phyloP scores from a whole-genome alignment of 768 basidiomycete genomes.

The Lactarius psammicola region DNA sequence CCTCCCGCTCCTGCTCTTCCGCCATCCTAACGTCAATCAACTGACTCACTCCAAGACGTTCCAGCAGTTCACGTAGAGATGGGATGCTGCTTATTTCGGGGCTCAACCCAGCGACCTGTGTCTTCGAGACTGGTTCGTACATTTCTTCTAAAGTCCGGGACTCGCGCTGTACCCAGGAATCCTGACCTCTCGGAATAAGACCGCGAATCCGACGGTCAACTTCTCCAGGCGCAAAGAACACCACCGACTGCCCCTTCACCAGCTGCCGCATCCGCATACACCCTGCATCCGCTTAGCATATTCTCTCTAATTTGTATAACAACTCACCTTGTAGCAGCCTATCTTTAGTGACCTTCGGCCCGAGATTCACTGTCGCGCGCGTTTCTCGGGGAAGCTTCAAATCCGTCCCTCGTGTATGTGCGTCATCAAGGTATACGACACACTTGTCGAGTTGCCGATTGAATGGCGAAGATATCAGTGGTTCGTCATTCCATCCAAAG shows the following conservation, averaged over 20 bases:
- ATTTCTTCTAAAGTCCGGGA: conserved; percentile 5
- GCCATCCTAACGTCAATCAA: neutral
- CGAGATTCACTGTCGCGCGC: too few species aligned
- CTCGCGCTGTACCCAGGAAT: conserved; percentile 1
- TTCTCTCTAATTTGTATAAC: neutral
- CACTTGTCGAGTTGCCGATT: too few species aligned
- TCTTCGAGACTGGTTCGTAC: neutral
- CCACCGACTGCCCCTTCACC: too few species aligned
- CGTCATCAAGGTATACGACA: too few species aligned
- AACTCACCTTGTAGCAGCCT: conserved; percentile 47
- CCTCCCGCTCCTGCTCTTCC: conserved; percentile 10
- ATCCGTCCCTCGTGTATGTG: too few species aligned
- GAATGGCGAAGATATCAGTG: conserved; percentile 38
- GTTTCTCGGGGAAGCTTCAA: too few species aligned
- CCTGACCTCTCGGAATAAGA: too few species aligned
- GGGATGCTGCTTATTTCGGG: neutral
- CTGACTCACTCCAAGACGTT: neutral
- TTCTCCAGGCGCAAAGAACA: too few species aligned
- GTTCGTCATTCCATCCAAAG: conserved; percentile 36
- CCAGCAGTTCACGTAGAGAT: neutral
- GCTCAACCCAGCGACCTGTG: neutral
- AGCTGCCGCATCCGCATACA: too few species aligned
- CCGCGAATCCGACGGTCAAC: too few species aligned
- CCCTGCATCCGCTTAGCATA: neutral
- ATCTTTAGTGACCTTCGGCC: too few species aligned